Base-by-base conservation (phyloP, 352 stramenopile species). In the Peronospora belbahrii region DNA sequence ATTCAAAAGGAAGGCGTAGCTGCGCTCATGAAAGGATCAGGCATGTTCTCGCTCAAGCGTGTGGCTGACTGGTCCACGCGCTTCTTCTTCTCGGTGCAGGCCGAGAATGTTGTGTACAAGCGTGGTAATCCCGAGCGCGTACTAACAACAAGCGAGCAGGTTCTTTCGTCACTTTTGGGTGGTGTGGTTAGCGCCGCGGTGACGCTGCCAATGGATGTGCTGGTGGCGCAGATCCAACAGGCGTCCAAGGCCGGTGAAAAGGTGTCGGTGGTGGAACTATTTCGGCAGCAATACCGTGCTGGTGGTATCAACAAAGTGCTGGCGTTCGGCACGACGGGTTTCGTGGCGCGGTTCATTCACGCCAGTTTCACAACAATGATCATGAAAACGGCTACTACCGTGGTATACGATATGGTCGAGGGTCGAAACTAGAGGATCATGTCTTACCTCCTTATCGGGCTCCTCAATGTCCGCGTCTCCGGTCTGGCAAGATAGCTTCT, bases 211-310 rank as follows among this genome's bases (percentile, higher is more conserved):
- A 81, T 97, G 42, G 90, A 97, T 55, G 88, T 97, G 15, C 72
- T 96, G 54, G 88, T 97, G 18, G 84, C 88, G 27, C 90, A 97
- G 62, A 97, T 95, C 59, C 90, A 97, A 64, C 76, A 95, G 54
- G 83, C 85, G 14, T 88, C 78, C 50, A 94, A 95, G 65, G 85
- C 85, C 10, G 84, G 83, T 35, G 60, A 76, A 15, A 77, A 89
- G 54, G 85, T 96, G 15, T 79, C 65, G 19, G 65, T 91, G 3
- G 30, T 81, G n/a, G 65, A 79, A 14, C 76, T 76, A 14, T 91
- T 95, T 58, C 74, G 65, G 41, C 57, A 71, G 30, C 74, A 93
- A 45, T 86, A 87, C 60, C 68, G 73, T 46, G 60, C 72, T 38
- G 81, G 82, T 40, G 83, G 84, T 44, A 65, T 92, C 30, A 85